Base-by-base conservation (phyloP, 352 stramenopile genomes). In the Phytophthora syringae region DNA sequence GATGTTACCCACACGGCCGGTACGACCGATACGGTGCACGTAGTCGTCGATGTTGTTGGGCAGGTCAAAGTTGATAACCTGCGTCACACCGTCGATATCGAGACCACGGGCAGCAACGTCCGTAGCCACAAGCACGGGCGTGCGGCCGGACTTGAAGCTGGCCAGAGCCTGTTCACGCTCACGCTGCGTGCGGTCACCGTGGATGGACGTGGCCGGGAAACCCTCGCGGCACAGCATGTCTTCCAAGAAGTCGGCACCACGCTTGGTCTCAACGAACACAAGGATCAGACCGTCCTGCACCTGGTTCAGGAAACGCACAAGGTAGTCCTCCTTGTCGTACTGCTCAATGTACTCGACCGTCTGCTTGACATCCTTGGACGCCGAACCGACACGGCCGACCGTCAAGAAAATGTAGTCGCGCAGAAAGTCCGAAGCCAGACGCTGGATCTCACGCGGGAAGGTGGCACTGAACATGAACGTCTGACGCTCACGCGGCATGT, bases 381-480 rank as follows among this genome's bases (percentile, higher is more conserved):
- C 97, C 18, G 95, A 94, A 60, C 97, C 98, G 25, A 99, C 98
- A 72, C 98, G 89, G 52, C 98, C 98, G 9, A 99, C 97, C 15
- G 97, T 99, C 30, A 99, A 74, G 79, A 99, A 99, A 70, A 99
- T 97, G 77, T 99, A 99, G 76, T 99, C 95, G 32, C 89, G 76
- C 76, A 99, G 78, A 77, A 99, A 99, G 72, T 99, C 98, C 20
- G 88, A 90, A 2, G 98, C 98, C 6, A 99, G 81, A 25, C 92
- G 88, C 84, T 99, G 95, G 60, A 99, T 99, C 67, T 99, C 95
- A 21, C 90, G 83, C 11, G 98, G 97, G 82, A 99, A 99, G n/a
- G 98, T 99, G 2, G 98, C 98, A 72, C 86, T 98, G 74, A 99
- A 99, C 97, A 99, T 99, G 81, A 99, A 99, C 22, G 97, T 99